These are phyloP conservation scores for Amaranthus hypochondriacus DNA, from an alignment of 148 eudicot genomes.

Conservation along the genomic window DNA sequence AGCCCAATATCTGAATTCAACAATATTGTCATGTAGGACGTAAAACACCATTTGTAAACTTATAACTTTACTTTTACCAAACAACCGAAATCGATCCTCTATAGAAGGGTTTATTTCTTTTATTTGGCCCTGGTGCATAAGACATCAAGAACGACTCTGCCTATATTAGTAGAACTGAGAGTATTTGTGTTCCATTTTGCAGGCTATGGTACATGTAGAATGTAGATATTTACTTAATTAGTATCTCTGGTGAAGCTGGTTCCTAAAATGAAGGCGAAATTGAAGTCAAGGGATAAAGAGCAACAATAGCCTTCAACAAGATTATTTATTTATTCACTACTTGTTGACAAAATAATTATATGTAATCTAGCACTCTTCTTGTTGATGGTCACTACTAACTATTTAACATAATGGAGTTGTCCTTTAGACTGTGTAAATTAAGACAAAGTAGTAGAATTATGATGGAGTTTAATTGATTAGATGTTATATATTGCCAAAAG, in stretches of 20 bases:
- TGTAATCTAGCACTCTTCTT: constrained; percentile 7
- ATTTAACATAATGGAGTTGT: constrained; percentile 4
- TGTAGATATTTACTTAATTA: neutral
- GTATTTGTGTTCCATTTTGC: neutral
- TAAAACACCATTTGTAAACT: too few species aligned
- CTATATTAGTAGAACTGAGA: constrained; percentile 2
- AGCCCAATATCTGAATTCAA: too few species aligned
- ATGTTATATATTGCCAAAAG: neutral
- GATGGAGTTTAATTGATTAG: constrained; percentile 4
- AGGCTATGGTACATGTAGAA: constrained; percentile 32
- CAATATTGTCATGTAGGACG: too few species aligned
- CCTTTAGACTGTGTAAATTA: neutral
- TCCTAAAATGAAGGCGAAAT: neutral
- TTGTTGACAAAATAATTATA: constrained; percentile 10
- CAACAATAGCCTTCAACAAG: constrained; percentile 14
- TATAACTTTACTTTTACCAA: too few species aligned
- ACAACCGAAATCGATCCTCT: too few species aligned
- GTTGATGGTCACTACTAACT: constrained; percentile 13
- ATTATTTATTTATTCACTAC: constrained; percentile 10
- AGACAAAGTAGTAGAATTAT: neutral
- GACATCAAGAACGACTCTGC: too few species aligned
- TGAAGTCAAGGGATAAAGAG: constrained; percentile 5
- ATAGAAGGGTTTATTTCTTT: too few species aligned
- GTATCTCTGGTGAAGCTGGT: neutral
- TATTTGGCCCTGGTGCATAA: too few species aligned